phyloP scores from a whole-genome alignment of 192 early-diverging fungal species.

The Pecoramyces ruminantium region DNA sequence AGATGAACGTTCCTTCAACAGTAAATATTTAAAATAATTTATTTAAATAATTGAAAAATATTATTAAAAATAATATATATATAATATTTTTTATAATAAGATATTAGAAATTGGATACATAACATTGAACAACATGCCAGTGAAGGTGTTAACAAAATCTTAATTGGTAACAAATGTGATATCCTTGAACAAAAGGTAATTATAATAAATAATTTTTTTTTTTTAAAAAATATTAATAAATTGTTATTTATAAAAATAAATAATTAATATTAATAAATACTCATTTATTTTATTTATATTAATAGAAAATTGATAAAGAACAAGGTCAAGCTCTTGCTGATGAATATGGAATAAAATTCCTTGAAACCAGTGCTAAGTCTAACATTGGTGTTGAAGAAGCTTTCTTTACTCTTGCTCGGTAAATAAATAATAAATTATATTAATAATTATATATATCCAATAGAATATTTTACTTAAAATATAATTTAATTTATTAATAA shows the following conservation, averaged over 20 bases:
- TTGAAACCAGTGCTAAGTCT: slow-evolving; percentile 96
- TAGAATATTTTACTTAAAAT: no score
- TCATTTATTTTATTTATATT: background rate
- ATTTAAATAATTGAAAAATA: no score
- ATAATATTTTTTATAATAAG: slow-evolving; percentile 17
- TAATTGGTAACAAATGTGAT: slow-evolving; percentile 99
- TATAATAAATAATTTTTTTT: background rate
- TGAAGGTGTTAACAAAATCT: slow-evolving; percentile 96
- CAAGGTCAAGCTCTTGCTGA: slow-evolving; percentile 89
- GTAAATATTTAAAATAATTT: no score
- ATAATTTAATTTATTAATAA: no score
- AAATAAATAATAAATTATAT: no score
- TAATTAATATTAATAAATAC: no score
- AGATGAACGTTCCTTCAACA: slow-evolving; percentile 94
- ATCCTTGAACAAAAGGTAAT: slow-evolving; percentile 81
- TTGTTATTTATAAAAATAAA: no score
- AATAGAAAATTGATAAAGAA: slow-evolving; percentile 79
- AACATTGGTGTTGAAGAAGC: slow-evolving; percentile 96
- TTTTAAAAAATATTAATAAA: no score
- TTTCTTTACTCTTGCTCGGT: slow-evolving; percentile 88
- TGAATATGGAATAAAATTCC: slow-evolving; percentile 85
- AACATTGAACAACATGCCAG: slow-evolving; percentile 99
- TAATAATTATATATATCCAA: no score
- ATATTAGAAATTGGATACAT: slow-evolving; percentile 98
- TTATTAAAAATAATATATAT: slow-evolving; percentile 1